Evolutionary conservation across 2,329 filamentous ascomycete species (phyloP), one percentile per base, ranked within the genome.

Genomic region (Colletotrichum filicis): DNA sequence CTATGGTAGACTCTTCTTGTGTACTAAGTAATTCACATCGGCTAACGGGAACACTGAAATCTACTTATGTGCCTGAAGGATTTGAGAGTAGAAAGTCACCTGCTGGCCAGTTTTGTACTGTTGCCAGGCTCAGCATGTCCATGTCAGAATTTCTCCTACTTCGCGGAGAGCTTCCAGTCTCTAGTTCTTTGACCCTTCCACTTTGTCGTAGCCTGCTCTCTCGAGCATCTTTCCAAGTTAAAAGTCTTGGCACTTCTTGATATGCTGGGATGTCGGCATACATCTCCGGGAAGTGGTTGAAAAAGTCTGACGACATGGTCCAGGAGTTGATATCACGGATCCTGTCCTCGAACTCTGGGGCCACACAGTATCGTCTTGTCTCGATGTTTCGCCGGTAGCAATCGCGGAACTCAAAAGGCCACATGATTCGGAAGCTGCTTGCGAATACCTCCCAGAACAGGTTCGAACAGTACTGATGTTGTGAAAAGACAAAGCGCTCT

Each of bases 391-490:
- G 69, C 19, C 74, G 67, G 30, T 79, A 80, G n/a, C 77, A 76
- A 2, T 80, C 78, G 5, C 76, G 71, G 37, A 80, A 78, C 4
- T 71, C 68, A 4, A 76, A 76, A 1, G 76, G 74, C 79, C 79
- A 80, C 5, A 74, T 61, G 2, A 80, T 74, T 4, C 75, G 79
- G 11, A 80, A 56, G 30, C 73, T 75, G 0, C 71, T 22, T 3
- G 68, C 71, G 14, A 80, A 76, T 0, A 78, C 73, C 1, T 77
- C 75, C 79, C 79, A 80, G 79, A 19, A 74, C 28, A 66, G 46
- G 46, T 67, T 80, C 78, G 32, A 72, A 55, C 79, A 79, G 66
- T 80, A 79, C 26, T 74, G 75, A n/a, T 80, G 79, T 19, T 79
- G 76, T 0, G 71, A 75, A 67, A 79, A 80, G 0, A 80, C 66